Evolutionary conservation across 2,329 filamentous ascomycete species (phyloP).

Genomic region (Cladosporium velox): DNA sequence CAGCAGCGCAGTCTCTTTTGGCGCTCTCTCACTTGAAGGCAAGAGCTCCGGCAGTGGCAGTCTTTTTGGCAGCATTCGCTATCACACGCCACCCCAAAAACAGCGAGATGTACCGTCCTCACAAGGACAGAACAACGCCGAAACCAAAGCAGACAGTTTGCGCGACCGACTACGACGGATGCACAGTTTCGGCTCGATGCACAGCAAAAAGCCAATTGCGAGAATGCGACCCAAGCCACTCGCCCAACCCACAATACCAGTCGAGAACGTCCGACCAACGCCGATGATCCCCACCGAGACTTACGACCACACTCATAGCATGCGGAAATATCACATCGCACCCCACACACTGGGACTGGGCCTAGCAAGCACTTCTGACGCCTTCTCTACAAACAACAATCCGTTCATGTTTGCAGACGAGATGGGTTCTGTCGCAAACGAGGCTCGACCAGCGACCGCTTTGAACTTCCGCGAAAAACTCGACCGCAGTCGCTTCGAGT

Average conservation of each 20-base stretch:
- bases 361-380: conserved; percentile 25
- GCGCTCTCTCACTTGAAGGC: conserved; percentile 26
- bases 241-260: not conserved
- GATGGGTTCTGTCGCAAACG: not conserved
- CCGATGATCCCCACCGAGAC: not conserved
- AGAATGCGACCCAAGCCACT: conserved; percentile 7
- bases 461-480: conserved; percentile 33
- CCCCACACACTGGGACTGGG: conserved; percentile 32
- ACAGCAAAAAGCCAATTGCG: conserved; percentile 26
- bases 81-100: conserved; percentile 29
- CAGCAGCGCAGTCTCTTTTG: conserved; percentile 32
- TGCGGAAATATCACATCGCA: conserved; percentile 23
- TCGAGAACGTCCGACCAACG: conserved; percentile 3
- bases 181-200: conserved; percentile 34
- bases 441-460: conserved; percentile 25
- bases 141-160: conserved; percentile 23
- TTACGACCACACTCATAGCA: not conserved
- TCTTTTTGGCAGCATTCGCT: conserved; percentile 29
- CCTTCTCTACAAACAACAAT: not conserved
- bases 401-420: not conserved
- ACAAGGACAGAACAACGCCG: conserved; percentile 20
- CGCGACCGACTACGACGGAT: conserved; percentile 31
- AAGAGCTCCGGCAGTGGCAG: conserved; percentile 17
- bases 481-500: conserved; percentile 38
- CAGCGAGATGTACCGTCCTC: not conserved